These are phyloP conservation scores for Diaporthe caulivora DNA, from an alignment of 2,329 filamentous ascomycete species.

Conservation along the genomic window DNA sequence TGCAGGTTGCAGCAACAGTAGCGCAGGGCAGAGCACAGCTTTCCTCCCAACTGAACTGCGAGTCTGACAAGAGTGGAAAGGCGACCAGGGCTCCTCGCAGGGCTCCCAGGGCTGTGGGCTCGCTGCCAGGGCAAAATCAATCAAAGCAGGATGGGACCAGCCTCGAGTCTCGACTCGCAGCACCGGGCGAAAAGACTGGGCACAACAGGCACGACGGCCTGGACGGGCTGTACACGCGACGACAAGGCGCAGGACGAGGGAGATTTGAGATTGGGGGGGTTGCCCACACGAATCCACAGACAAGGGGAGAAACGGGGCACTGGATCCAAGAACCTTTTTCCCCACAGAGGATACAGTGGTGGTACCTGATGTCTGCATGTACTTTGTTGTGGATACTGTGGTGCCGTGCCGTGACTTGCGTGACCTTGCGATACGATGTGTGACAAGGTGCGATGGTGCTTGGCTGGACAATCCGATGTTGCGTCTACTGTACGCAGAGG, in stretches of 20 bases:
- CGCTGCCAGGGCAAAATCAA: too few species aligned
- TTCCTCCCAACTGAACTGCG: neutral
- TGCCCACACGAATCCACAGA: conserved; percentile 26
- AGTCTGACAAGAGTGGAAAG: neutral
- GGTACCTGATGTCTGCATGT: neutral
- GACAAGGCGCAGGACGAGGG: conserved; percentile 26
- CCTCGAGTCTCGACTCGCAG: conserved; percentile 24
- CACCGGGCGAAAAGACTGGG: conserved; percentile 8
- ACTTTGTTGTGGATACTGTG: neutral
- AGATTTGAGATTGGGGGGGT: conserved; percentile 30
- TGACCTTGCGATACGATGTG: neutral
- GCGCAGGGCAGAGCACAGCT: neutral
- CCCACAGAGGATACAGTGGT: conserved; percentile 9
- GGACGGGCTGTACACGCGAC: conserved; percentile 8
- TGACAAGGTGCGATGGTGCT: too few species aligned
- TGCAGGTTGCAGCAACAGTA: neutral
- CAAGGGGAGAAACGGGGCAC: conserved; percentile 23
- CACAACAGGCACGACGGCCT: neutral
- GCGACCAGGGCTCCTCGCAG: neutral
- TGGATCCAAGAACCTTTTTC: conserved; percentile 22
- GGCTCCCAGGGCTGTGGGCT: neutral
- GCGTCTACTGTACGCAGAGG: too few species aligned
- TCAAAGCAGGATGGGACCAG: neutral
- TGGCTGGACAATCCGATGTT: too few species aligned
- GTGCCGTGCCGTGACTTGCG: neutral